These are phyloP conservation scores for Saururus chinensis DNA, from an alignment of 164 flowering plant genomes.

Conservation along the genomic window DNA sequence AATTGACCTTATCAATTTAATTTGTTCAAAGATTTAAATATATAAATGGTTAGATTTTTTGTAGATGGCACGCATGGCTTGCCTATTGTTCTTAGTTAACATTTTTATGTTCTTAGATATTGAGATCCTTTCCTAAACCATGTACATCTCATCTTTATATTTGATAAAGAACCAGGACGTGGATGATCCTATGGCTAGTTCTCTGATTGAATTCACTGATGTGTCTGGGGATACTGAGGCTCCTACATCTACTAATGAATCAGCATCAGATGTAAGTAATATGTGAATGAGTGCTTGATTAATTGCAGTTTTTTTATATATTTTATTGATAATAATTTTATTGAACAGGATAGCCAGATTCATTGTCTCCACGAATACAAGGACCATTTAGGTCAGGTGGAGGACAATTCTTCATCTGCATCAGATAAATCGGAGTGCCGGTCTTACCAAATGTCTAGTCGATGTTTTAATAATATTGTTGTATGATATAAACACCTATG, in stretches of 20 bases:
- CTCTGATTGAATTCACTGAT: background rate
- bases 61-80: no score
- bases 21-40: no score
- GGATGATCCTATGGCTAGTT: background rate
- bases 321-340: constrained; percentile 8
- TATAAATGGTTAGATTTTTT: no score
- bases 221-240: background rate
- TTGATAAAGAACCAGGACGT: background rate
- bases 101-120: background rate
- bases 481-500: background rate
- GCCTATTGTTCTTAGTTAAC: no score
- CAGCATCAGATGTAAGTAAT: background rate
- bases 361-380: background rate
- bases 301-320: background rate
- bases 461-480: background rate
- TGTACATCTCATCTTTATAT: background rate
- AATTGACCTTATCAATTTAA: no score
- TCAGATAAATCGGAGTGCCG: background rate
- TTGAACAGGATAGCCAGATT: background rate
- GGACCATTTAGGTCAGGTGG: background rate
- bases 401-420: background rate
- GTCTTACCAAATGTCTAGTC: background rate
- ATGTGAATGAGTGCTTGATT: background rate
- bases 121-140: background rate
- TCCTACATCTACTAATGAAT: background rate